These are phyloP conservation scores for Pezicula rhizophila DNA, from an alignment of 2,329 filamentous ascomycete species.

Conservation along the genomic window DNA sequence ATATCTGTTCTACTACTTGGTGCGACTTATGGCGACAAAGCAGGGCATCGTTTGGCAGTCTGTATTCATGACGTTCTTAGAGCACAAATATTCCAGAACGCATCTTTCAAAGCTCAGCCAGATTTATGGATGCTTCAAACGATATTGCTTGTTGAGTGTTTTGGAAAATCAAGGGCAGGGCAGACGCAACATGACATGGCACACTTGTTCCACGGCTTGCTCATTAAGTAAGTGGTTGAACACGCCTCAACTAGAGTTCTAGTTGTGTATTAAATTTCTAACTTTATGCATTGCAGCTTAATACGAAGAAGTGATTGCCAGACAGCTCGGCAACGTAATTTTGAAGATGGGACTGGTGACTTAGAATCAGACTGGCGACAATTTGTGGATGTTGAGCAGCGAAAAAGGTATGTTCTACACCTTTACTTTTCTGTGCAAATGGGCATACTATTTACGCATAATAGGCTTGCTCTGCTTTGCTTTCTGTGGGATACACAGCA, in stretches of 20 bases:
- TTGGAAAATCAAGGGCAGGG: slow-evolving; percentile 56
- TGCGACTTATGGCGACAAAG: slow-evolving; percentile 53
- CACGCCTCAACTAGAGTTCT: slow-evolving; percentile 1
- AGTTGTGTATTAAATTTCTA: not conserved
- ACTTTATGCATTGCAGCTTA: slow-evolving; percentile 21
- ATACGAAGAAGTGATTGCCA: slow-evolving; percentile 48
- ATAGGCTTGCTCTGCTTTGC: slow-evolving; percentile 48
- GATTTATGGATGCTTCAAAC: slow-evolving; percentile 56
- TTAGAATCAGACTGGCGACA: slow-evolving; percentile 42
- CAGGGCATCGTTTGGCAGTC: slow-evolving; percentile 53
- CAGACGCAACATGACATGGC: slow-evolving; percentile 59
- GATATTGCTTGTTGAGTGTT: slow-evolving; percentile 57
- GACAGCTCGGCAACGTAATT: slow-evolving; percentile 32
- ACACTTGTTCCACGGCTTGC: slow-evolving; percentile 50
- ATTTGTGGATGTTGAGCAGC: slow-evolving; percentile 51
- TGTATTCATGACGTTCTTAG: slow-evolving; percentile 56
- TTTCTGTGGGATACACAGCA: slow-evolving; percentile 65
- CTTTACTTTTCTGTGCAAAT: not conserved
- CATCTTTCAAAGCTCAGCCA: slow-evolving; percentile 51
- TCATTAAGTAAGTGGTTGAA: slow-evolving; percentile 37
- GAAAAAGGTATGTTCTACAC: slow-evolving; percentile 40
- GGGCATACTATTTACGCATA: not conserved
- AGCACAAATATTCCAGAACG: slow-evolving; percentile 52
- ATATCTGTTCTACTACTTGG: slow-evolving; percentile 52
- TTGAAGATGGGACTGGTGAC: slow-evolving; percentile 30